Evolutionary conservation across 257 asterid genomes (phyloP), one percentile per base, ranked within the genome.

Genomic region (Euphrasia confusa): DNA sequence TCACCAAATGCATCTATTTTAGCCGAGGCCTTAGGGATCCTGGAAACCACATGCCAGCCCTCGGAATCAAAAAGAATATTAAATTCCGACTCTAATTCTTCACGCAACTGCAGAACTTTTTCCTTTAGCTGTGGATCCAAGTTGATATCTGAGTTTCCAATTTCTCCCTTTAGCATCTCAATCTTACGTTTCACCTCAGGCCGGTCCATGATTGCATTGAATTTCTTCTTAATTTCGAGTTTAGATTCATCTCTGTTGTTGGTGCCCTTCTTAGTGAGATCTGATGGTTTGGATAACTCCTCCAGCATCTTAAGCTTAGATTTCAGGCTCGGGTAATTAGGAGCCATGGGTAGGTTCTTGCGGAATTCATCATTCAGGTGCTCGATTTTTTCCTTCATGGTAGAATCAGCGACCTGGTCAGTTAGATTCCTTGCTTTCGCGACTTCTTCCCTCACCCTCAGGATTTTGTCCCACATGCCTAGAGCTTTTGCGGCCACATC

Each of bases 401-500:
- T 82, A 12, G 80, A 72, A 62, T 78, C 61, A 33, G 78, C 72
- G 37, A 40, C 62, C 76, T 71, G 81, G 79, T 81, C 93, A 0
- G 67, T 77, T 7, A 77, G 60, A 66, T 71, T 84, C 60, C 79
- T 79, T 47, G 79, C 80, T 80, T 86, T 79, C 3, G 78, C 85
- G 66, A 78, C 58, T 79, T 84, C 93, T 76, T 80, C 86, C 14
- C 84, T 81, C 66, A 80, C 49, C 83, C 54, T 73, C 78, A 66
- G 42, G 37, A 84, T 61, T 62, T 84, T 84, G 58, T 79, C 88
- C 73, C 74, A 73, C 67, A 86, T 70, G 10, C 93, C 95, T 60
- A 86, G 53, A 66, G 84, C 81, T 75, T 83, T 83, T 61, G 80
- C 93, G 67, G 96, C 95, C 74, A 76, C 81, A 3, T 76, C 70